A percentile compares a stretch with the other conserved stretches of the same genome.
These are phyloP conservation scores for Scleroderma bovista DNA, from an alignment of 768 basidiomycete species.

Conservation along the genomic window DNA sequence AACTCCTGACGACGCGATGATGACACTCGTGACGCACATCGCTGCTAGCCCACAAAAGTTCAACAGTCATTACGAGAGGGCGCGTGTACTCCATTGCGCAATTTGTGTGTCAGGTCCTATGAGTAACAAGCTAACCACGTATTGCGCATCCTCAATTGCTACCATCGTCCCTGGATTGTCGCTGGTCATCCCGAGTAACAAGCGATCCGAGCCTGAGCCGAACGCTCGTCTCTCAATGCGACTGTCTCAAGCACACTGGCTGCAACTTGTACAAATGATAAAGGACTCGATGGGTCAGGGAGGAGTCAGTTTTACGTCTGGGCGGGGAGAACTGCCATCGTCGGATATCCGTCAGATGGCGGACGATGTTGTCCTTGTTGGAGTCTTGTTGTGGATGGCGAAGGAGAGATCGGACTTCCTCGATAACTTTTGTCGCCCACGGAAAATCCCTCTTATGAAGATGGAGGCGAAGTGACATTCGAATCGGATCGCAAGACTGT, in stretches of 20 bases:
- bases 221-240: not conserved
- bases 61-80: not conserved
- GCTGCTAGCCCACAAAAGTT: not conserved
- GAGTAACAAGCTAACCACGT: not conserved
- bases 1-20: not conserved
- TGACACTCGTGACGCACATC: not conserved
- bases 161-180: not conserved
- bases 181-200: not conserved
- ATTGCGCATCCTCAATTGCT: slow-evolving; percentile 4
- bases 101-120: not conserved
- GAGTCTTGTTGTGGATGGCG: slow-evolving; percentile 5
- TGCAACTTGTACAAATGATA: not conserved
- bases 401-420: slow-evolving; percentile 3
- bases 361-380: slow-evolving; percentile 3
- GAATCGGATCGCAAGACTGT: too few relatives aligned
- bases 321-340: not conserved
- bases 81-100: not conserved
- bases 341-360: not conserved
- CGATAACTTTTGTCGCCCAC: slow-evolving; percentile 1
- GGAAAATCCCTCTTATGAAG: not conserved
- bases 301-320: not conserved
- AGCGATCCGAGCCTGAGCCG: not conserved
- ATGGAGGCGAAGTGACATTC: not conserved
- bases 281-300: not conserved
- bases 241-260: slow-evolving; percentile 1